Evolutionary conservation across 1,139 yeast genomes (phyloP), one percentile per base, ranked within the genome.

Genomic region (Geotrichum aggregatum): DNA sequence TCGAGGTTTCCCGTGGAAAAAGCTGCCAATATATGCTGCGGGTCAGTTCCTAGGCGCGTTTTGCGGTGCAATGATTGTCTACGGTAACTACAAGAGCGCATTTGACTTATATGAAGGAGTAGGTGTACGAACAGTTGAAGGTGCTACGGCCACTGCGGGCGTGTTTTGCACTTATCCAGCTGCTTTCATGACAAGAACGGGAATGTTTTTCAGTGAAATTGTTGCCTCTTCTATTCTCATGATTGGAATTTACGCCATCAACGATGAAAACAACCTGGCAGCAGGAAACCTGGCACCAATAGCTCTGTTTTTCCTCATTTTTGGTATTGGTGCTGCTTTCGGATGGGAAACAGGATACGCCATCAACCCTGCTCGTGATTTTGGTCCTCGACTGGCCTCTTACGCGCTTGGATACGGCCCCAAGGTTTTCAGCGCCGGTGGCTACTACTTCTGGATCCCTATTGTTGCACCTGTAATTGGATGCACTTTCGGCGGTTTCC

Each of bases 301-400:
- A 48, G 70, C 73, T 62, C 60, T 76, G 35, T 73, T 74, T 59
- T 61, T 76, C 47, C 62, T 75, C 51, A 73, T 76, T 54, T 72
- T 66, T 54, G 71, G 71, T 45, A 62, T 76, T 47, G 78, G 77
- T 60, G 70, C 76, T 14, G 63, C 75, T 16, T 68, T 73, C 54
- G 77, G 78, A 45, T 75, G 70, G 65, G 76, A 75, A 62, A 77
- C 80, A 19, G 80, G 79, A 36, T 75, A 76, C 59, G 80, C 79
- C 44, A 65, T 77, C 58, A 76, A 76, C 64, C 66, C 74, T 56
- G 80, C 80, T 24, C 74, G 81, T 67, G 81, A 77, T 63, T 68
- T 76, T 51, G 78, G 77, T 38, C 80, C 81, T 54, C 67, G 81
- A 59, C 61, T 76, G 43, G 78, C 78, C 31, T 64, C 78, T 26